phyloP scores from a whole-genome alignment of 1,284 basidiomycete genomes.

The Heterobasidion annosum region DNA sequence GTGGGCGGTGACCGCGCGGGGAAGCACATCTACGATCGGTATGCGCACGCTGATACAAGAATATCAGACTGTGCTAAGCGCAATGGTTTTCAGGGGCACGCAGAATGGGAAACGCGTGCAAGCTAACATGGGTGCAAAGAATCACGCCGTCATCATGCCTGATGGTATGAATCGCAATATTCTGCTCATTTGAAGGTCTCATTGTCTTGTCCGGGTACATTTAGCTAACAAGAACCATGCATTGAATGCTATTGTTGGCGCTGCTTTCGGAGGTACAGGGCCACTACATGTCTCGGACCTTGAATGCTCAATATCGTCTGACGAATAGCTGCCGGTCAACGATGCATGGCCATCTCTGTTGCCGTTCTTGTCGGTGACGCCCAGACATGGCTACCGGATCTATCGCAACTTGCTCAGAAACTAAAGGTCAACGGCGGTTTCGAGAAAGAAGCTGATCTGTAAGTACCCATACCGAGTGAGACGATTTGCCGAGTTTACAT shows the following conservation, averaged over 20 bases:
- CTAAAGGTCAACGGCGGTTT: slow-evolving; percentile 90
- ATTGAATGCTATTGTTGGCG: slow-evolving; percentile 89
- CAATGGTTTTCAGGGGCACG: slow-evolving; percentile 46
- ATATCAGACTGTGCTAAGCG: slow-evolving; percentile 2
- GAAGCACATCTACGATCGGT: slow-evolving; percentile 89
- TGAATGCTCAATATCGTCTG: slow-evolving; percentile 17
- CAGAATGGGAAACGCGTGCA: slow-evolving; percentile 86
- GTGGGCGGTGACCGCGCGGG: slow-evolving; percentile 96
- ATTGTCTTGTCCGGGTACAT: background rate
- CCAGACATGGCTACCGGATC: slow-evolving; percentile 78
- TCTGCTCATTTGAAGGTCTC: slow-evolving; percentile 5
- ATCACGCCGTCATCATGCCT: slow-evolving; percentile 92
- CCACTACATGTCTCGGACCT: slow-evolving; percentile 11
- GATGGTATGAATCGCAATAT: slow-evolving; percentile 52
- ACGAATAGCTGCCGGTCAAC: slow-evolving; percentile 84
- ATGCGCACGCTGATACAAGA: slow-evolving; percentile 11
- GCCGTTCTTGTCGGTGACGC: slow-evolving; percentile 82
- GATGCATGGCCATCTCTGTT: slow-evolving; percentile 93
- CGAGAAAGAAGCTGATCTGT: slow-evolving; percentile 83
- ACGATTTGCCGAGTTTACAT: too few species aligned
- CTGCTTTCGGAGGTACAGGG: slow-evolving; percentile 79
- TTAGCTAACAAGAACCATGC: slow-evolving; percentile 91
- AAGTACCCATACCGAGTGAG: slow-evolving; percentile 19
- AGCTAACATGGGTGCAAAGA: slow-evolving; percentile 96
- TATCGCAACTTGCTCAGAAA: slow-evolving; percentile 76